Base-by-base conservation (phyloP, 2,329 filamentous ascomycete genomes). In the Hypoxylon sp. region DNA sequence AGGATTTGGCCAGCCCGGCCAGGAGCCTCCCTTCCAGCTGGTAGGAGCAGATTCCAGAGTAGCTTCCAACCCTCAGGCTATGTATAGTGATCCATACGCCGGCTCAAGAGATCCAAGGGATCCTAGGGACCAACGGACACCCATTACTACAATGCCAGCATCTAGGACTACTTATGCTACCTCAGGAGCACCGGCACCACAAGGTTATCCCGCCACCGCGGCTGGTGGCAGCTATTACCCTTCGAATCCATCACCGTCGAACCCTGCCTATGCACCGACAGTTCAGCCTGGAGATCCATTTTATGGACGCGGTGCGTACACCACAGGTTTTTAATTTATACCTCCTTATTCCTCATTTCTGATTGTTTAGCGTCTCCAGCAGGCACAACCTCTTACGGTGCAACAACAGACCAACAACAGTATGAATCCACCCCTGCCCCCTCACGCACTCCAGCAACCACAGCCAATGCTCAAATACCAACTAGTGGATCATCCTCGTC, bases 261-360 rank as follows among this genome's bases (percentile, higher is more conserved):
- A 74, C 52, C 72, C 72, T 64, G 73, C 78, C 33, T 80, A 80
- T 65, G 71, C 76, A 54, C 73, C 79, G 45, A 57, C 67, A 42
- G 78, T 80, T 70, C 84, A 84, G 72, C 80, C 84, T 64, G 75
- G 80, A 74, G 85, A 87, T 75, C 79, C 85, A 46, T 83, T 83
- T 69, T 86, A 84, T 71, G 85, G 85, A 80, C 86, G 86, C 82
- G 85, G 87, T 86, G 83, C 83, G 84, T 89, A 85, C 79, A 74
- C 70, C 71, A 77, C 75, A 71, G 73, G 71, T 65, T 61, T 64
- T 53, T 71, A 58, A 68, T 69, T 69, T 57, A 54, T 69, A 67
- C 54, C 66, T 65, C 67, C 62, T 70, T 64, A 68, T 68, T 51
- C 44, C 51, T 44, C 22, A 61, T 69, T 72, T 82, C 79, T 83